Percentiles rank a stretch among this genome's conserved stretches.
Evolutionary conservation across 2,329 filamentous ascomycete species (phyloP).

Genomic region (Penicillium crustosum): DNA sequence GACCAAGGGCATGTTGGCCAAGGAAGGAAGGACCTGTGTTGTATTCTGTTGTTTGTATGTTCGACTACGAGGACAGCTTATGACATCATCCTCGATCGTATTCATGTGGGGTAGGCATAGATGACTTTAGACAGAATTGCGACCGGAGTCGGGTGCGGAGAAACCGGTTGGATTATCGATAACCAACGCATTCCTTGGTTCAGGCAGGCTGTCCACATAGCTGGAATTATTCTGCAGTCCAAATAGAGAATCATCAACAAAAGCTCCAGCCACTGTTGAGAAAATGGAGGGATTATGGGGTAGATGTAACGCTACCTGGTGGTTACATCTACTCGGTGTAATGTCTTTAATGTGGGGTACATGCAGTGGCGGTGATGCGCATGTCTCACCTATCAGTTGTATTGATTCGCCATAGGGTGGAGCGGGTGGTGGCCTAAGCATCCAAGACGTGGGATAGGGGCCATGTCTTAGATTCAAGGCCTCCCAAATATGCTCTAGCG

Average conservation of each 20-base stretch:
- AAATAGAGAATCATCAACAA: conserved; percentile 10
- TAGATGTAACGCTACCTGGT: conserved; percentile 19
- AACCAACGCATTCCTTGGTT: conserved; percentile 6
- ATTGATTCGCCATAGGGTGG: conserved; percentile 17
- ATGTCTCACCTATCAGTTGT: conserved; percentile 22
- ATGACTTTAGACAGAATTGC: neutral
- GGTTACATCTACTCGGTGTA: neutral
- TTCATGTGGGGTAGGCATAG: conserved; percentile 7
- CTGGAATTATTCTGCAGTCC: conserved; percentile 10
- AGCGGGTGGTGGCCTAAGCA: conserved; percentile 16
- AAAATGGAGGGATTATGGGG: neutral
- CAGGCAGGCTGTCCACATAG: conserved; percentile 1
- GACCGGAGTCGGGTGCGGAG: conserved; percentile 5
- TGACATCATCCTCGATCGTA: neutral
- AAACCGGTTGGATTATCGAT: neutral
- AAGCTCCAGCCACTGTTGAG: conserved; percentile 7
- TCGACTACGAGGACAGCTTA: neutral
- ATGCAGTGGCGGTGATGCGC: conserved; percentile 19
- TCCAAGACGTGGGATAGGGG: conserved; percentile 17
- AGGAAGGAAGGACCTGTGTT: no score
- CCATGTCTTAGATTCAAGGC: conserved; percentile 22
- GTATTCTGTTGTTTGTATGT: neutral
- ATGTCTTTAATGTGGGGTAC: conserved; percentile 17
- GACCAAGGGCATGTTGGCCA: neutral
- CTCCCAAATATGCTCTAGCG: conserved; percentile 1